Evolutionary conservation across 2,329 filamentous ascomycete species (phyloP), one percentile per base, ranked within the genome.

Genomic region (Colletotrichum tabaci): DNA sequence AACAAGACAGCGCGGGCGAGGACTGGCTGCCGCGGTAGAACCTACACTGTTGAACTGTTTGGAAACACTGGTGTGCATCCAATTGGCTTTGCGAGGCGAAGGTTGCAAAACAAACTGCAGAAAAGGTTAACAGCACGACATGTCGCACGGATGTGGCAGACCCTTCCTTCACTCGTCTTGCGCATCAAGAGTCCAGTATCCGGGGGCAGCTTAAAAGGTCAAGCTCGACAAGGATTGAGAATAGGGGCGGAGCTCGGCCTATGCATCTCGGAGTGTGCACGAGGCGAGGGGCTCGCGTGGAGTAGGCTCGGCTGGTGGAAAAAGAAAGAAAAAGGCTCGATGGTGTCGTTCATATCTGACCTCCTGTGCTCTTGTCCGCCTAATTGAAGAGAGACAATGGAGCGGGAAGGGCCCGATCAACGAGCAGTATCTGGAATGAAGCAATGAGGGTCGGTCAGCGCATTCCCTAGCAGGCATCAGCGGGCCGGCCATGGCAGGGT

Each of bases 41-140:
- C 49, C 49, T 60, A 72, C 58, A 49, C 64, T 63, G 46, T 55
- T 53, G 65, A 52, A 40, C 15, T 55, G 72, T 73, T 74, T 73
- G 57, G 66, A 73, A 73, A 73, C 66, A 50, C 46, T 40, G 53
- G 53, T 64, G 61, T 42, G 53, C 66, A 49, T 47, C 61, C 66
- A 61, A 61, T 35, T 55, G 66, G 57, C 44, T 61, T 30, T 70
- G 60, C 67, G 60, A 64, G 46, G 60, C 55, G 16, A 65, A 30
- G 52, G 26, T 18, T 55, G 49, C 30, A 50, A 47, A 47, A 49
- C 18, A 60, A 30, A 47, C 58, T 72, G 66, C 70, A 61, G 64
- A 50, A 68, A 68, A 73, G 69, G 69, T 72, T 72, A 73, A 68
- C 67, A 50, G 52, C 69, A 73, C 69, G 63, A 69, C 72, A 69